phyloP scores from a whole-genome alignment of 371 early-diverging fungal species.

The Funneliformis caledonium region DNA sequence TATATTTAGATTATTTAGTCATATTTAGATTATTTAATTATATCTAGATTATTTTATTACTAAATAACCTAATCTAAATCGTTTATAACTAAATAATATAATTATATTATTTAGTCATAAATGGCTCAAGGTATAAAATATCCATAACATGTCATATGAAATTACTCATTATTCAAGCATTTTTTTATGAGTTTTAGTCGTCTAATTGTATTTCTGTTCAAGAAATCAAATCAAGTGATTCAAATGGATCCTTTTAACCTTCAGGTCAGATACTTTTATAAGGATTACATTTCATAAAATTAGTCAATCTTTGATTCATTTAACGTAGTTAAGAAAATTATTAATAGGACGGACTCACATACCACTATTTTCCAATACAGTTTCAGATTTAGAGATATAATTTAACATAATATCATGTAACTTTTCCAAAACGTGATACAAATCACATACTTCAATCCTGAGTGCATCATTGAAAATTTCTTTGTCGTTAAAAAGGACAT shows the following conservation, averaged over 20 bases:
- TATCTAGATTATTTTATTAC: too few species aligned
- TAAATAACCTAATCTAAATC: too few species aligned
- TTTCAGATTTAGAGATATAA: not conserved
- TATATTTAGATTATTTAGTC: too few species aligned
- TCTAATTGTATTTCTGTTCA: not conserved
- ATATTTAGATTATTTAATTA: too few species aligned
- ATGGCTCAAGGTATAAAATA: not conserved
- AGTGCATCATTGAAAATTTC: not conserved
- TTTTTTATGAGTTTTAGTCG: not conserved
- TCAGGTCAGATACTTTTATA: not conserved
- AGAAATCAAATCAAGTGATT: not conserved
- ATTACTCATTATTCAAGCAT: not conserved
- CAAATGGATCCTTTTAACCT: not conserved
- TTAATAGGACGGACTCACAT: too few species aligned
- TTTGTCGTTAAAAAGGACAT: not conserved
- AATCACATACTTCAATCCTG: not conserved
- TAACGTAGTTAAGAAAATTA: not conserved
- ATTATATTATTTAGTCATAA: too few species aligned
- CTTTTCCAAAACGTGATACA: not conserved
- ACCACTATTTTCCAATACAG: not conserved
- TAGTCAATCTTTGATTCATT: not conserved
- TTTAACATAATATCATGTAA: too few species aligned
- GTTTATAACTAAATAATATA: too few species aligned
- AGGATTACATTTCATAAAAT: not conserved
- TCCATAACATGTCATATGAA: conserved; percentile 12